Percentiles rank a stretch among this genome's conserved stretches.
Conservation (phyloP, 2,329 filamentous ascomycete genomes). For the Bipolaris victoriae region DNA sequence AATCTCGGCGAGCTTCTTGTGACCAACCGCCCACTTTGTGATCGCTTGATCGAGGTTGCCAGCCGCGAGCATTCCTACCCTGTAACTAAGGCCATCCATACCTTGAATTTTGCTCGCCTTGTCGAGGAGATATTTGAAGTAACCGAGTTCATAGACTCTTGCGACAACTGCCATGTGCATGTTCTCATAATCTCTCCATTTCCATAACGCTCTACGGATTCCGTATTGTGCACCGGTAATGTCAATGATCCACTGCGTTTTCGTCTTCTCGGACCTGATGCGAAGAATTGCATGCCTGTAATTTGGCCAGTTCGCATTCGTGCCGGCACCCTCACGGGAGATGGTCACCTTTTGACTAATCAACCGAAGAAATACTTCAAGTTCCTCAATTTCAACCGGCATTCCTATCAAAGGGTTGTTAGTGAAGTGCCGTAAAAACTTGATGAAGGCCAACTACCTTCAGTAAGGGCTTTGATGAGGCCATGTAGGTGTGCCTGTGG, state of each 20-base stretch:
- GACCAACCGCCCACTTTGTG: not conserved
- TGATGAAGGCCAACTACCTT: not conserved
- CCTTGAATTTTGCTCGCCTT: not conserved
- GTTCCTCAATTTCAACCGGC: not conserved
- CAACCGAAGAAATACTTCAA: not conserved
- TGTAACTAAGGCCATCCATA: not conserved
- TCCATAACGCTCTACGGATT: not conserved
- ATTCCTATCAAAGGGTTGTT: not conserved
- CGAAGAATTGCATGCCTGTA: not conserved
- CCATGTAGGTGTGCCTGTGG: conserved; percentile 1
- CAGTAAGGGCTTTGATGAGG: not conserved
- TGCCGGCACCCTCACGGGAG: too few relatives aligned
- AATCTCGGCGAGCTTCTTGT: not conserved
- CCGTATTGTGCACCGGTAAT: conserved; percentile 9
- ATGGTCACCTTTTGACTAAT: not conserved
- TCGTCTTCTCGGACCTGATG: not conserved
- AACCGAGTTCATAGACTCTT: rapidly evolving
- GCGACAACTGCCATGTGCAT: not conserved
- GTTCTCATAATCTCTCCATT: not conserved
- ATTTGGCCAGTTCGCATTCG: not conserved
- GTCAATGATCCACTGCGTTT: conserved; percentile 4
- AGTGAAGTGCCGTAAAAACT: not conserved
- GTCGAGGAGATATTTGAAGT: not conserved
- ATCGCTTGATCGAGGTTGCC: not conserved
- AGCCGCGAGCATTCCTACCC: not conserved